These are phyloP conservation scores for Leccinum pachyderme DNA, from an alignment of 1,284 basidiomycete species.

Conservation along the genomic window DNA sequence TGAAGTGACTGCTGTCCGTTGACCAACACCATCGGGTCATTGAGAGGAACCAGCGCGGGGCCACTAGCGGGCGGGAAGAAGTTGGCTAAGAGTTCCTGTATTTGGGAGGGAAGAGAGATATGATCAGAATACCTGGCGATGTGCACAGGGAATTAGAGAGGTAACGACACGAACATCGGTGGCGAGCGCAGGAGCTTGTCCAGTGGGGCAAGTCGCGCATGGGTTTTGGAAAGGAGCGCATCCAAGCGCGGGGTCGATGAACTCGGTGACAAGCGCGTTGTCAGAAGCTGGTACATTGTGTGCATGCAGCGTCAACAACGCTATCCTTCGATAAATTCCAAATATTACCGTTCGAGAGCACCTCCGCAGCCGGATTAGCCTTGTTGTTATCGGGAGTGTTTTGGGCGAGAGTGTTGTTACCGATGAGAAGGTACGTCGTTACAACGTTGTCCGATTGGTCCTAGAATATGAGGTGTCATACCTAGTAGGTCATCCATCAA, in stretches of 20 bases:
- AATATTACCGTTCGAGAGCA: slow-evolving; percentile 24
- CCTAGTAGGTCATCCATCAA: background rate
- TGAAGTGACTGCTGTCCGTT: slow-evolving; percentile 23
- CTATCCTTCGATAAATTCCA: background rate
- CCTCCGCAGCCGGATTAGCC: slow-evolving; percentile 24
- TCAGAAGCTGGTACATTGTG: slow-evolving; percentile 18
- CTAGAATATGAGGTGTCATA: slow-evolving; percentile 8
- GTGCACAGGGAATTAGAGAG: background rate
- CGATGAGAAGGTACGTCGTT: slow-evolving; percentile 28
- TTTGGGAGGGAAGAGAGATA: background rate
- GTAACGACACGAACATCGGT: slow-evolving; percentile 20
- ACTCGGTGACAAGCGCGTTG: slow-evolving; percentile 25
- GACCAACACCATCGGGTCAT: slow-evolving; percentile 28
- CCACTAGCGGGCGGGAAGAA: slow-evolving; percentile 28
- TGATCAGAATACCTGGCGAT: background rate
- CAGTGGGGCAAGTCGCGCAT: slow-evolving; percentile 24
- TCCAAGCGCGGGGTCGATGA: slow-evolving; percentile 25
- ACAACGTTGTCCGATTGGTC: slow-evolving; percentile 30
- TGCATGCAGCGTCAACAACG: background rate
- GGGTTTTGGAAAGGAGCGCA: slow-evolving; percentile 26
- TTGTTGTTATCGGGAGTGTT: slow-evolving; percentile 26
- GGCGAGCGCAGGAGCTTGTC: slow-evolving; percentile 20
- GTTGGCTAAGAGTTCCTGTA: slow-evolving; percentile 23
- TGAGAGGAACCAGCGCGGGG: slow-evolving; percentile 25
- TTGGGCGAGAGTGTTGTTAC: slow-evolving; percentile 23